These are phyloP conservation scores for Xylaria castorea DNA, from an alignment of 495 filamentous ascomycete genomes.

Conservation along the genomic window DNA sequence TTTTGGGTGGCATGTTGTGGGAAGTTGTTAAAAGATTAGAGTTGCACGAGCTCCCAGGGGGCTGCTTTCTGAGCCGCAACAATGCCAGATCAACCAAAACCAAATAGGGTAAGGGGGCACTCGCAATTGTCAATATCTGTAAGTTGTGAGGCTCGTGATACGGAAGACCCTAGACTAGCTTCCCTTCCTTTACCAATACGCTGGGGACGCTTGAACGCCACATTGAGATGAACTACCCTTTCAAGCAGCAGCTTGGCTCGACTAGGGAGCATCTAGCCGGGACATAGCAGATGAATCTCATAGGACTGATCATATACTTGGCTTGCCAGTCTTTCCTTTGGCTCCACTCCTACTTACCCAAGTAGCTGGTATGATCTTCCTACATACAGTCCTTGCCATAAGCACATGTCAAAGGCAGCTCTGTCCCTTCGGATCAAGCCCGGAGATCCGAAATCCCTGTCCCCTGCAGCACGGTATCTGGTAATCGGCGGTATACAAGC, in stretches of 20 bases:
- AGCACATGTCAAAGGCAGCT: conserved; percentile 19
- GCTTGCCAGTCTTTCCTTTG: conserved; percentile 2
- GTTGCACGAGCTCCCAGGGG: background rate
- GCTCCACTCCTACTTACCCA: conserved; percentile 18
- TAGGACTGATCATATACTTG: conserved; percentile 12
- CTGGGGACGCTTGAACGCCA: conserved; percentile 14
- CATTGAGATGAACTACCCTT: conserved; percentile 17
- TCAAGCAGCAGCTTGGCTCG: conserved; percentile 10
- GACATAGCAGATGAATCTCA: conserved; percentile 5
- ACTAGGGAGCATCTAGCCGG: conserved; percentile 20
- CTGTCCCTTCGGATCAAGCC: conserved; percentile 28
- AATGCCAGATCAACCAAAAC: background rate
- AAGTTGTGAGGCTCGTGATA: conserved; percentile 28
- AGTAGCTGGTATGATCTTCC: conserved; percentile 18
- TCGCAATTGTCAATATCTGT: conserved; percentile 8
- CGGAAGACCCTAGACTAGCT: conserved; percentile 2
- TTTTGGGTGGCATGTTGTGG: conserved; percentile 3
- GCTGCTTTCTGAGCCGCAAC: conserved; percentile 26
- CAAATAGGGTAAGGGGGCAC: conserved; percentile 20
- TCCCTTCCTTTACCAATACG: background rate
- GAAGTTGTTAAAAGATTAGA: conserved; percentile 11
- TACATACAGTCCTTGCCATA: conserved; percentile 12
- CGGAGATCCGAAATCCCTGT: conserved; percentile 6
- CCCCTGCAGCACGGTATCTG: conserved; percentile 12
- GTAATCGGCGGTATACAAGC: conserved; percentile 8